Evolutionary conservation across 768 basidiomycete genomes (phyloP), one percentile per base, ranked within the genome.

Genomic region (Leccinum incarnatum): DNA sequence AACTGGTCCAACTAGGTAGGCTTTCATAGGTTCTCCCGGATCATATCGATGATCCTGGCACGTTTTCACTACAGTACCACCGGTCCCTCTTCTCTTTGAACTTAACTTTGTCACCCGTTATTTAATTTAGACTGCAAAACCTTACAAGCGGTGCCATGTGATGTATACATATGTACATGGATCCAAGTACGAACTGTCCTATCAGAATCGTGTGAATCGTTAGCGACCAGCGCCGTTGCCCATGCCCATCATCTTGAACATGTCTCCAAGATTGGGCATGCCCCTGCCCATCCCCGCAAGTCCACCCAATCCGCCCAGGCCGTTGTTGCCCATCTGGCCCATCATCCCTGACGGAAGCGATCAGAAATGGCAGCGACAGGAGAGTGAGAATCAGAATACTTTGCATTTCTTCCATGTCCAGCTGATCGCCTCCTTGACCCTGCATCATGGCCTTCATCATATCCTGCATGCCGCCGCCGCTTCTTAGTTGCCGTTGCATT

Each of bases 401-500:
- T 76, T 94, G 91, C 91, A 95, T 93, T 72, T 96, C 93, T 59
- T 92, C 90, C 89, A 96, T 91, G 68, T 95, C 93, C 54, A 88
- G 78, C 69, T 93, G 86, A 67, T 95, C 95, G 11, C 91, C 91
- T 55, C 91, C 92, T 65, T 91, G 87, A 10, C 93, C 91, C 66
- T 94, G 93, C 91, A 97, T 95, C 92, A 98, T 95, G 27, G 90
- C 88, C 71, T 90, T 91, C 94, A 96, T 94, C 93, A 96, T 96
- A 67, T 96, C 94, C 72, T 95, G 91, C 86, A 97, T 89, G 48
- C 93, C 93, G 21, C 93, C 92, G 9, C 91, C 91, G 56, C 86
- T 75, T 57, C 88, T 79, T 70, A 91, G 77, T 68, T 91, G 88
- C 53, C 86, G 79, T 69, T 92, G 93, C 87, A 98, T 88, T 70